phyloP scores from a whole-genome alignment of 768 basidiomycete species.

The Boletus reticuloceps region DNA sequence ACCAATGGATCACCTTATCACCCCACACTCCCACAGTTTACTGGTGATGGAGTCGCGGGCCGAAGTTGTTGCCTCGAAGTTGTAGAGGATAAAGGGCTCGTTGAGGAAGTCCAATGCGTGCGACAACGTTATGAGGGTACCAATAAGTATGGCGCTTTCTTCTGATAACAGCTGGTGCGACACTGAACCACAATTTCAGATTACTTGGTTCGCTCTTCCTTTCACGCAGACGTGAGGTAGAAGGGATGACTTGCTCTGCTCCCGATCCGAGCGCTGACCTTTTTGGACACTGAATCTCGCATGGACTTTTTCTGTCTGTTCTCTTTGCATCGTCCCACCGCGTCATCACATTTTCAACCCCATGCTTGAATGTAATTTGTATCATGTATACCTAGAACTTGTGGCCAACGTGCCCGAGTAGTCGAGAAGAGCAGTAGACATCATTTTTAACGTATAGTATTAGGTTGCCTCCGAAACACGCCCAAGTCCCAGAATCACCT shows the following conservation, averaged over 20 bases:
- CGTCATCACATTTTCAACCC: neutral
- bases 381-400: conserved; percentile 2
- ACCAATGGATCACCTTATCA: conserved; percentile 6
- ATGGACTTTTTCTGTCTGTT: neutral
- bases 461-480: conserved; percentile 23
- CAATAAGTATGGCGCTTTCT: conserved; percentile 50
- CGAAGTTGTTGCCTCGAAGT: neutral
- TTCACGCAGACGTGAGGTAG: conserved; percentile 46
- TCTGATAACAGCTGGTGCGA: neutral
- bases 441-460: conserved; percentile 5
- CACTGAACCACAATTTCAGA: conserved; percentile 35
- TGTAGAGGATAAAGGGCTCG: conserved; percentile 16
- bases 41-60: neutral
- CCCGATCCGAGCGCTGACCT: conserved; percentile 1
- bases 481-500: conserved; percentile 33
- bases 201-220: conserved; percentile 64
- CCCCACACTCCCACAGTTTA: neutral
- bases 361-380: neutral
- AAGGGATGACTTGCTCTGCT: neutral
- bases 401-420: neutral
- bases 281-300: neutral
- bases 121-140: conserved; percentile 59
- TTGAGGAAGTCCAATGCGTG: conserved; percentile 46
- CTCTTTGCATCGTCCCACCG: neutral
- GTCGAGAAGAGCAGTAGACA: neutral